phyloP scores from a whole-genome alignment of 2,329 filamentous ascomycete species.

The Alternaria ethzedia region DNA sequence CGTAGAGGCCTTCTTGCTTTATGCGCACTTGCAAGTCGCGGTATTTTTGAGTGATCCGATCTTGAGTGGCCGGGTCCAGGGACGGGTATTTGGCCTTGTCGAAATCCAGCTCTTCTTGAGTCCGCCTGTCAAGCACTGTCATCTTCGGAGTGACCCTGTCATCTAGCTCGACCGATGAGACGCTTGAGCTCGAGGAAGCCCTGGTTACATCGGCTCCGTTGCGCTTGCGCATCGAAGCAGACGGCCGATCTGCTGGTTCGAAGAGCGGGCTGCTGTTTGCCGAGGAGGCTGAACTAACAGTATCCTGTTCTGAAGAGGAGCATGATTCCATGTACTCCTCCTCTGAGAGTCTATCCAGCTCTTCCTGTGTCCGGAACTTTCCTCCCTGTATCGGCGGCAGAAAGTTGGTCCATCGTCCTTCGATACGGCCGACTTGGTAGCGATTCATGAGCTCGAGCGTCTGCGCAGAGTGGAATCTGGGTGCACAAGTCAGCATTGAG shows the following conservation, averaged over 20 bases:
- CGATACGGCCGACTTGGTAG: conserved; percentile 82
- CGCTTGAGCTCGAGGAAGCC: conserved; percentile 65
- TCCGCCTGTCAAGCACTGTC: conserved; percentile 74
- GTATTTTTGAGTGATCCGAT: conserved; percentile 79
- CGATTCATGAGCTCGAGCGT: conserved; percentile 77
- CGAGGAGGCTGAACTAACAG: conserved; percentile 55
- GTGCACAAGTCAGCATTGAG: conserved; percentile 8
- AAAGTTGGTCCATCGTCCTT: conserved; percentile 87
- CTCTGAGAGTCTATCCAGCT: conserved; percentile 45
- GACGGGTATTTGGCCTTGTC: conserved; percentile 83
- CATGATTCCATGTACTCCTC: conserved; percentile 31
- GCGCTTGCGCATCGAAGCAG: conserved; percentile 46
- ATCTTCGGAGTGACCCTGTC: conserved; percentile 52
- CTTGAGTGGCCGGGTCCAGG: conserved; percentile 75
- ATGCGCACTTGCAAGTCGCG: conserved; percentile 76
- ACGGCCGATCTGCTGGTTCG: conserved; percentile 56
- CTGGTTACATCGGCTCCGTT: conserved; percentile 45
- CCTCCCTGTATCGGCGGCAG: conserved; percentile 91
- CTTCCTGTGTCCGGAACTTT: conserved; percentile 66
- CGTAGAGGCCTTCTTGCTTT: conserved; percentile 75
- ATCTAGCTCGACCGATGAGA: conserved; percentile 59
- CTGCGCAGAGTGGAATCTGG: conserved; percentile 80
- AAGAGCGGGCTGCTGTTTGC: conserved; percentile 64
- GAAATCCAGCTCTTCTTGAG: conserved; percentile 74
- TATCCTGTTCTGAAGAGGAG: conserved; percentile 35